These are phyloP conservation scores for Wickerhamomyces alni DNA, from an alignment of 805 yeast species.

Conservation along the genomic window DNA sequence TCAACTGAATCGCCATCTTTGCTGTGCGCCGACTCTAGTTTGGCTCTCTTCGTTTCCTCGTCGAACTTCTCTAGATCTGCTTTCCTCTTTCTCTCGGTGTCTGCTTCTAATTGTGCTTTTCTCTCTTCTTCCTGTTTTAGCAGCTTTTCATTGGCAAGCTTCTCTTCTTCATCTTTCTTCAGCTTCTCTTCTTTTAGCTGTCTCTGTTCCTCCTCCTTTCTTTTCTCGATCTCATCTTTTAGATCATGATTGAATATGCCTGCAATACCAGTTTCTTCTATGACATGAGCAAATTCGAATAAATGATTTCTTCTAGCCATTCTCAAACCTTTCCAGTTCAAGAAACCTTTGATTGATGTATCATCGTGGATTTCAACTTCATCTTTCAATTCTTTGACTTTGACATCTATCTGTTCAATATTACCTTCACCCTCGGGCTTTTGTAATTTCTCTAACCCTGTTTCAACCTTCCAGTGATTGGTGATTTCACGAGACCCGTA, in stretches of 20 bases:
- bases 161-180: conserved; percentile 9
- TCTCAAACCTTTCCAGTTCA: conserved; percentile 39
- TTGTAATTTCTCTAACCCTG: conserved; percentile 32
- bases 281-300: conserved; percentile 30
- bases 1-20: conserved; percentile 4
- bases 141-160: not conserved
- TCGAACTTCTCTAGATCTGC: conserved; percentile 14
- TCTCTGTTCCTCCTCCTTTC: conserved; percentile 15
- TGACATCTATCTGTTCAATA: not conserved
- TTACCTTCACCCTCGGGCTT: conserved; percentile 7
- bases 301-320: conserved; percentile 31
- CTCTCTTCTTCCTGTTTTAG: conserved; percentile 6
- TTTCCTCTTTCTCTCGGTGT: conserved; percentile 15
- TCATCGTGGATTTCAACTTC: conserved; percentile 5
- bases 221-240: conserved; percentile 11
- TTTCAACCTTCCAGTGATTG: conserved; percentile 31
- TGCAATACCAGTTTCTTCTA: conserved; percentile 28
- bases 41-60: conserved; percentile 13
- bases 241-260: conserved; percentile 31
- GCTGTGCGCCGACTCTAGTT: conserved; percentile 5
- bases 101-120: conserved; percentile 5
- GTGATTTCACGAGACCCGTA: conserved; percentile 22
- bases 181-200: conserved; percentile 12
- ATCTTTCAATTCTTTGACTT: not conserved
- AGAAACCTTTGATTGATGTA: conserved; percentile 12